These are phyloP conservation scores for Vickermania spadyakhi DNA, from an alignment of 208 protist genomes.

Conservation along the genomic window DNA sequence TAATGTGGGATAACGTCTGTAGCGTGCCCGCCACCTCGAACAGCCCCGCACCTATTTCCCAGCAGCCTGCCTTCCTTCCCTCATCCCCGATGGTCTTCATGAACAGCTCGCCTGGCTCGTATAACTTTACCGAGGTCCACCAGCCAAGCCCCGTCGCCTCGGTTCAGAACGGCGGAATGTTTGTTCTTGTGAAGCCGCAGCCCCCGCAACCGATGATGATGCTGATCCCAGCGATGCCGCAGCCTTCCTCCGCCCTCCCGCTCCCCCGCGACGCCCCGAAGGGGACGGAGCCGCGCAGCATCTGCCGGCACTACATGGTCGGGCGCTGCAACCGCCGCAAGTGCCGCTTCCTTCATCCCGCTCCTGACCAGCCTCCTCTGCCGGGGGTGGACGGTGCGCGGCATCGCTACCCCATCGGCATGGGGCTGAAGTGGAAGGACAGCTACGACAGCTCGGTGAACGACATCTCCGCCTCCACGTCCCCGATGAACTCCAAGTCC, in stretches of 20 bases:
- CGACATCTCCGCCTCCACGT: not conserved
- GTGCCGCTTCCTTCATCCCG: constrained; percentile 45
- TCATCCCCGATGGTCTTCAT: not conserved
- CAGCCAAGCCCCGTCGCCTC: not conserved
- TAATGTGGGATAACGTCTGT: not conserved
- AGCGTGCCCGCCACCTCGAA: not conserved
- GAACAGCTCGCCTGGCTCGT: not conserved
- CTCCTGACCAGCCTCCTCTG: not conserved
- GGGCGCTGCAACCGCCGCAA: constrained; percentile 59
- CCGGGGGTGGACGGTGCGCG: not conserved
- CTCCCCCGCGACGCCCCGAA: not conserved
- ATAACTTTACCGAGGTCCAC: not conserved
- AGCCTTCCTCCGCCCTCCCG: not conserved
- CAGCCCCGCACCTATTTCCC: not conserved
- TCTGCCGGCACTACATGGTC: constrained; percentile 50
- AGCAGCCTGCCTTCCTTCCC: not conserved
- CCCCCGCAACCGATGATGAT: not conserved
- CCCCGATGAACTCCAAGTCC: not conserved
- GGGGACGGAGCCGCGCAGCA: not conserved
- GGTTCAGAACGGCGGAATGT: not conserved
- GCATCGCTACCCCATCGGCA: not conserved
- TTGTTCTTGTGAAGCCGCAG: not conserved
- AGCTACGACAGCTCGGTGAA: not conserved
- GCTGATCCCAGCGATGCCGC: not conserved
- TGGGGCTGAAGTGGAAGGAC: not conserved